Conservation (phyloP, 768 basidiomycete genomes). For the Hirschioporus abietinus region DNA sequence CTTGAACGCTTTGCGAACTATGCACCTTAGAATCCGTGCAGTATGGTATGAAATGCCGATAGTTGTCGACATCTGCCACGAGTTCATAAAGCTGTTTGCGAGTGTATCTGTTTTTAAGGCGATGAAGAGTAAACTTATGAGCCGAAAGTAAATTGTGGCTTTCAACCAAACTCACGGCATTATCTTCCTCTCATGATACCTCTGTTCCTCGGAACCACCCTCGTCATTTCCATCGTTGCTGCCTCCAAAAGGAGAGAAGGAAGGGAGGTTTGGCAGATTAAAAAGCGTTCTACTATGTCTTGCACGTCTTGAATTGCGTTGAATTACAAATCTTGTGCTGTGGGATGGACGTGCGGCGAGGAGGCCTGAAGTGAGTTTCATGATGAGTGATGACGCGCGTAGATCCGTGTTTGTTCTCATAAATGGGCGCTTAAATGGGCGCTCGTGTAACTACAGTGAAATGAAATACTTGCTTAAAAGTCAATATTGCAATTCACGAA, state of each 20-base stretch:
- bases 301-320: not conserved
- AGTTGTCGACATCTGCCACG: conserved; percentile 84
- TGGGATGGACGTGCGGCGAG: not conserved
- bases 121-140: conserved; percentile 9
- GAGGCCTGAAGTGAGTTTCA: not conserved
- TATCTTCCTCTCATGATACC: conserved; percentile 79
- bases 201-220: conserved; percentile 38
- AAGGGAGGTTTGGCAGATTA: conserved; percentile 45
- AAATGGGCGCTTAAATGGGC: not conserved
- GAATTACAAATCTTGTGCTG: not conserved
- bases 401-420: not conserved
- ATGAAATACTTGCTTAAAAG: too few species aligned
- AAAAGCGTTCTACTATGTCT: conserved; percentile 33
- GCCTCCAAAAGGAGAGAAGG: conserved; percentile 33
- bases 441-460: not conserved
- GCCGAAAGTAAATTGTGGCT: not conserved
- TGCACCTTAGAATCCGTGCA: conserved; percentile 73
- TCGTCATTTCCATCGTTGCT: conserved; percentile 19
- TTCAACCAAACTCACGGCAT: conserved; percentile 61
- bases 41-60: conserved; percentile 84
- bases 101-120: conserved; percentile 52
- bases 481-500: too few species aligned
- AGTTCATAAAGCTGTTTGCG: conserved; percentile 76
- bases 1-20: conserved; percentile 22
- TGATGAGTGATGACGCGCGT: not conserved